phyloP scores from a whole-genome alignment of 306 rosid species.

The Cajanus cajan region DNA sequence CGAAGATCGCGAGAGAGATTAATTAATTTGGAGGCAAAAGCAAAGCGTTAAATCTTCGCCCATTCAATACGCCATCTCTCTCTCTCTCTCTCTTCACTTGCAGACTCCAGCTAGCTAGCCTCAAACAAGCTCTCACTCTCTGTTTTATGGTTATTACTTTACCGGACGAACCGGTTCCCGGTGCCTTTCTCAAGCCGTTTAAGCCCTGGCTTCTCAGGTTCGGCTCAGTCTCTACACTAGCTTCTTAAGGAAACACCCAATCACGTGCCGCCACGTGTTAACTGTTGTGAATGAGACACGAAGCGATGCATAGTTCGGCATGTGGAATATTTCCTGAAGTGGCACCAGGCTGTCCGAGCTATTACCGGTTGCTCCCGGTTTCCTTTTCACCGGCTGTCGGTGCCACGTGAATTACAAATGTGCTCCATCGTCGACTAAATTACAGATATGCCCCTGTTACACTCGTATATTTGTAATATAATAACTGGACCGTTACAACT shows the following conservation, averaged over 20 bases:
- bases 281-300: not conserved
- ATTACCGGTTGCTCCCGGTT: slow-evolving; percentile 42
- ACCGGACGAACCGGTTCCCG: slow-evolving; percentile 45
- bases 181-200: not conserved
- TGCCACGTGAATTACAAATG: slow-evolving; percentile 38
- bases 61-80: slow-evolving; percentile 58
- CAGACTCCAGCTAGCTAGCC: slow-evolving; percentile 27
- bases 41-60: slow-evolving; percentile 49
- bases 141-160: slow-evolving; percentile 23
- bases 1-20: slow-evolving; percentile 4
- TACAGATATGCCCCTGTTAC: slow-evolving; percentile 20
- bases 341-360: slow-evolving; percentile 50
- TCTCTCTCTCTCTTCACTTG: slow-evolving; percentile 17
- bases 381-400: slow-evolving; percentile 50
- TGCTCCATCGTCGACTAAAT: not conserved
- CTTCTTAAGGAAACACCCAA: not conserved
- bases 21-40: slow-evolving; percentile 21
- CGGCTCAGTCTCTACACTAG: not conserved
- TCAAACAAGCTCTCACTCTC: slow-evolving; percentile 2
- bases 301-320: not conserved
- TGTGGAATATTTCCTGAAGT: slow-evolving; percentile 1
- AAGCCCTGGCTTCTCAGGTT: not conserved
- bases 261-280: not conserved
- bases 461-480: not conserved
- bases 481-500: slow-evolving; percentile 15